Evolutionary conservation across 345 rosid species (phyloP).

Genomic region (Moricandia arvensis): DNA sequence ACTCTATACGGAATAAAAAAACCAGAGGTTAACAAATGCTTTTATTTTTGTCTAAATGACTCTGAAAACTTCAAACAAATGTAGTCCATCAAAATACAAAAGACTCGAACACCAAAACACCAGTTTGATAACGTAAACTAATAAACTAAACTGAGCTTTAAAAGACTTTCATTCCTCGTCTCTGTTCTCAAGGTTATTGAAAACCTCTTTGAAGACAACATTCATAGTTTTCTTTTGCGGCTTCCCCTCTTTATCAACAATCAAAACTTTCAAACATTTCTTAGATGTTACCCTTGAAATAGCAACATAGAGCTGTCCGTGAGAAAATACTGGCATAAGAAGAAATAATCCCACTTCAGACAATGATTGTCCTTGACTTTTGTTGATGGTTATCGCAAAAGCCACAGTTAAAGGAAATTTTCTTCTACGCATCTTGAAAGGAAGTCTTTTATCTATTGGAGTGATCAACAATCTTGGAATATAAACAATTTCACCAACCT

Average conservation of each 20-base stretch:
- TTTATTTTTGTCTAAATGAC: neutral
- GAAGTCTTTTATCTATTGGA: neutral
- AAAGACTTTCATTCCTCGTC: neutral
- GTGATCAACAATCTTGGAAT: neutral
- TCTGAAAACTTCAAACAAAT: neutral
- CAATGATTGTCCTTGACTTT: neutral
- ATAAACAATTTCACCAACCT: neutral
- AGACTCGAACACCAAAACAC: neutral
- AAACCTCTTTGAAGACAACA: neutral
- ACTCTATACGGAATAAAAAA: no score
- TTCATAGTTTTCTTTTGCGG: neutral
- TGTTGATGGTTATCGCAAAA: neutral
- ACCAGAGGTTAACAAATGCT: neutral
- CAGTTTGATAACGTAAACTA: neutral
- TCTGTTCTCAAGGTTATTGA: neutral
- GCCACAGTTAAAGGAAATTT: neutral
- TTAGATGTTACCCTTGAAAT: neutral
- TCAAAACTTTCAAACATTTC: neutral
- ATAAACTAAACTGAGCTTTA: neutral
- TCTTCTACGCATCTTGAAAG: neutral
- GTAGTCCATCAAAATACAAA: neutral
- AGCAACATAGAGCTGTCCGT: neutral
- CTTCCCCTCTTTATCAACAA: neutral
- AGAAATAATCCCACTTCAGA: neutral
- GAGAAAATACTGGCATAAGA: neutral